phyloP scores from a whole-genome alignment of 495 filamentous ascomycete genomes.

The Annulohypoxylon nitens region DNA sequence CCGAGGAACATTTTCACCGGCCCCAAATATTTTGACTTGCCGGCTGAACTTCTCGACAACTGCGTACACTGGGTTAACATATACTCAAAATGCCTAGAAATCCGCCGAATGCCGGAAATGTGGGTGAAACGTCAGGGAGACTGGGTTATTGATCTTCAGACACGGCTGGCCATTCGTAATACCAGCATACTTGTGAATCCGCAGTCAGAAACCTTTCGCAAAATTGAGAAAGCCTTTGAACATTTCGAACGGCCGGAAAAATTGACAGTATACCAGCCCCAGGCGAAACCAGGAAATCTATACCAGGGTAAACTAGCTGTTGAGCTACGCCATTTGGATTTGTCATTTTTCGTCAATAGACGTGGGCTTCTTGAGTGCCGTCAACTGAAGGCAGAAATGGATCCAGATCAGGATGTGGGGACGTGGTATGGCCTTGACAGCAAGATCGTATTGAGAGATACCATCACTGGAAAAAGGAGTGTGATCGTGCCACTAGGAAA shows the following conservation, averaged over 20 bases:
- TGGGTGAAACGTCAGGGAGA: slow-evolving; percentile 56
- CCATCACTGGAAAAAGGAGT: slow-evolving; percentile 50
- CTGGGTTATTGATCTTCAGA: slow-evolving; percentile 51
- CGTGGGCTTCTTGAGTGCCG: slow-evolving; percentile 58
- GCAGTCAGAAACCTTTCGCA: slow-evolving; percentile 42
- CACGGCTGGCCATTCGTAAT: slow-evolving; percentile 36
- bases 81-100: slow-evolving; percentile 60
- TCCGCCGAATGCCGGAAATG: slow-evolving; percentile 57
- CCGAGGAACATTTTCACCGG: slow-evolving; percentile 48
- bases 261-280: slow-evolving; percentile 55
- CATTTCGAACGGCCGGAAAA: slow-evolving; percentile 52
- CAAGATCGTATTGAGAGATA: slow-evolving; percentile 61
- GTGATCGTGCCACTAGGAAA: slow-evolving; percentile 57
- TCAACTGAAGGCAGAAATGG: slow-evolving; percentile 58
- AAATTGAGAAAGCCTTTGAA: slow-evolving; percentile 54
- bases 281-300: not conserved
- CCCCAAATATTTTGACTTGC: slow-evolving; percentile 60
- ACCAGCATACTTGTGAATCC: slow-evolving; percentile 48
- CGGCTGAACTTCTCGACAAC: slow-evolving; percentile 59
- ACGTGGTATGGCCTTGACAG: slow-evolving; percentile 64
- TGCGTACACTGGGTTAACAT: slow-evolving; percentile 73
- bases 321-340: slow-evolving; percentile 55
- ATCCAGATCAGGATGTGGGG: slow-evolving; percentile 64
- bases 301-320: slow-evolving; percentile 43
- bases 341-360: slow-evolving; percentile 54